Evolutionary conservation across 2,329 filamentous ascomycete species (phyloP), one percentile per base, ranked within the genome.

Genomic region (Escovopsis sp.): DNA sequence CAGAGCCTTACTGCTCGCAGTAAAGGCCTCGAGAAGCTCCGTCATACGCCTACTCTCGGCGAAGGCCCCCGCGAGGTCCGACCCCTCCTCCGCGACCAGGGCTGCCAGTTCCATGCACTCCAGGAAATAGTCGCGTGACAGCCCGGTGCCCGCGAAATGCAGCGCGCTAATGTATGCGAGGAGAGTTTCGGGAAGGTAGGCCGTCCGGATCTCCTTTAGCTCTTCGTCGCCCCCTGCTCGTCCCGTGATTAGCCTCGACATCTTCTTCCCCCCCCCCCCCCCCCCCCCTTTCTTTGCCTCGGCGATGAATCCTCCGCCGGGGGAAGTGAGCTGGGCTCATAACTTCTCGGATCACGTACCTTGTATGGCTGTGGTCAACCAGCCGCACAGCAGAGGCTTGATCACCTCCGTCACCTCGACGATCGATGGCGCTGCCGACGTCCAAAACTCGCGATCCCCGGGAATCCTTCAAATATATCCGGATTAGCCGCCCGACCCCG

Each of bases 101-200:
- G 80, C 77, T 1, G 86, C 80, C 12, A 98, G 68, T 45, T 94
- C 85, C 83, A 98, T 89, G 53, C 81, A 84, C 55, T 89, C 80
- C 26, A 91, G 71, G 15, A 94, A 69, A 49, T 82, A 75, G 45
- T 89, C 84, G 36, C 86, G 78, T 38, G 78, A 81, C 36, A 93
- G 66, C 39, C 76, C 72, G 38, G 77, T 79, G 4, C 85, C 86
- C 0, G 83, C 82, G 55, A 82, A 83, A 57, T 93, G 83, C 40
- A 96, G 67, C 2, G 83, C 80, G 53, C 75, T 80, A 56, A 91
- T 77, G 58, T 91, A 95, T 3, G 83, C 85, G 40, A 98, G 71
- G 36, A 94, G 69, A 15, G 85, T 74, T 58, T 95, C 87, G 2
- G 91, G 88, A 3, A 98, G 70, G 60, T 94, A 96, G 0, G 76